Percentiles rank a stretch among this genome's conserved stretches.
phyloP scores from a whole-genome alignment of 768 basidiomycete species.

The Suillus subaureus region DNA sequence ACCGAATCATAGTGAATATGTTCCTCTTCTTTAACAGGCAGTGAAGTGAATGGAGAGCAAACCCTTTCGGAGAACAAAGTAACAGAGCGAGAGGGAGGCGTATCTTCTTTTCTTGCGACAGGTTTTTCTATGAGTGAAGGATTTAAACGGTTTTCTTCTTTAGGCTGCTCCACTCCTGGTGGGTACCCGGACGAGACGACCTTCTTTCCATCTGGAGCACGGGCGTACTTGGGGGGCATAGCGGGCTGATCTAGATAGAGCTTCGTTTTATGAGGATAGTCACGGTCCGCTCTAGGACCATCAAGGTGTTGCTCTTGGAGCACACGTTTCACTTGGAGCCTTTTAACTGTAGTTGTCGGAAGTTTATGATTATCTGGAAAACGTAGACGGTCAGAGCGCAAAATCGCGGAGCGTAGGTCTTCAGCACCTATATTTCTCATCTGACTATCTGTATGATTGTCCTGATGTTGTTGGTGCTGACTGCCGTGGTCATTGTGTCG shows the following conservation, averaged over 20 bases:
- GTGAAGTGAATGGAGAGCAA: background rate
- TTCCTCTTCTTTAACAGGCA: background rate
- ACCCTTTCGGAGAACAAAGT: background rate
- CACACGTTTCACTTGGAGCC: background rate
- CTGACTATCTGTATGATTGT: background rate
- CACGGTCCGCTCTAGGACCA: background rate
- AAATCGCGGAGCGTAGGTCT: background rate
- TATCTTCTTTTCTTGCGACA: background rate
- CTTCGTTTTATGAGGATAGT: background rate
- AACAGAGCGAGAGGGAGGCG: background rate
- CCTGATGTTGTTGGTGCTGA: background rate
- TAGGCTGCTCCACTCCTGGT: background rate
- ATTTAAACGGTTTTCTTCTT: background rate
- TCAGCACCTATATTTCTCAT: background rate
- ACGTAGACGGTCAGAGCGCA: background rate
- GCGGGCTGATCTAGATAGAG: background rate
- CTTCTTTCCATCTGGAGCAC: slow-evolving; percentile 4
- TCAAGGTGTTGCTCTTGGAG: background rate
- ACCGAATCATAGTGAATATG: background rate
- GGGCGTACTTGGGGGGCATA: background rate
- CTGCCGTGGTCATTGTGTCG: background rate
- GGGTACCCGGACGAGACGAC: background rate
- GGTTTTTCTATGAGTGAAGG: background rate
- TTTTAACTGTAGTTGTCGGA: background rate
- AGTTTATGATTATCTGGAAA: background rate